A percentile compares a stretch with the other conserved stretches of the same genome.
Conservation (phyloP, 148 eudicot species). For the Camellia lanceoleosa region DNA sequence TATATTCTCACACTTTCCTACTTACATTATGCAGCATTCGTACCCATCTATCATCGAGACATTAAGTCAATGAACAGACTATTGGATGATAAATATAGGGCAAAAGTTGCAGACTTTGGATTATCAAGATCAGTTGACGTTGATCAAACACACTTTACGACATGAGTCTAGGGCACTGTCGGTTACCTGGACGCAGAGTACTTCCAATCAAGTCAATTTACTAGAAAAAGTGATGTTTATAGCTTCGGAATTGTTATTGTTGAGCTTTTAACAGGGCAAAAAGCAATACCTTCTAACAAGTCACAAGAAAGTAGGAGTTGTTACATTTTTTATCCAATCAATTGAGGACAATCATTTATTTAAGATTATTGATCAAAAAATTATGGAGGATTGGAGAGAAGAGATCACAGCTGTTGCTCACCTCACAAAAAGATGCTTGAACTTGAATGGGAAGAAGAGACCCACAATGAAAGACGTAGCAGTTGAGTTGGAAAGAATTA, state of each 20-base stretch:
- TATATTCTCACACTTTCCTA: too few relatives aligned
- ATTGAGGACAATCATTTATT: too few relatives aligned
- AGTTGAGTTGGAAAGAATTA: conserved; percentile 5
- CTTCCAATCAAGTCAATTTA: too few relatives aligned
- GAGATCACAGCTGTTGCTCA: too few relatives aligned
- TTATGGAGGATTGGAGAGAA: too few relatives aligned
- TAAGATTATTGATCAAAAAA: too few relatives aligned
- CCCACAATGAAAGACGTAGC: conserved; percentile 14
- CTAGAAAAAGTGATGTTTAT: too few relatives aligned
- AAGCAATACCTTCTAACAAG: neutral
- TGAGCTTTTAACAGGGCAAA: neutral
- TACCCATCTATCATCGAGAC: conserved; percentile 12
- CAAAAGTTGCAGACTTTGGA: conserved; percentile 15
- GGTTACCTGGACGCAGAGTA: neutral
- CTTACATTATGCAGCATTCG: conserved; percentile 7
- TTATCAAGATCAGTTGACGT: conserved; percentile 1
- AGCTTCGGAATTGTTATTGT: neutral
- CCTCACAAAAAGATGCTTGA: too few relatives aligned
- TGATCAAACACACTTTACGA: conserved; percentile 10
- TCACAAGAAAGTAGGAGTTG: neutral
- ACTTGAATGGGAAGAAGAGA: too few relatives aligned
- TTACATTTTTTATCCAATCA: too few relatives aligned
- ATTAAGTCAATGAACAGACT: neutral
- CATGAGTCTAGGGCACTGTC: neutral
- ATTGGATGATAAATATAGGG: conserved; percentile 9